These are phyloP conservation scores for Epichloe uncinata DNA, from an alignment of 2,329 filamentous ascomycete genomes.

Conservation along the genomic window DNA sequence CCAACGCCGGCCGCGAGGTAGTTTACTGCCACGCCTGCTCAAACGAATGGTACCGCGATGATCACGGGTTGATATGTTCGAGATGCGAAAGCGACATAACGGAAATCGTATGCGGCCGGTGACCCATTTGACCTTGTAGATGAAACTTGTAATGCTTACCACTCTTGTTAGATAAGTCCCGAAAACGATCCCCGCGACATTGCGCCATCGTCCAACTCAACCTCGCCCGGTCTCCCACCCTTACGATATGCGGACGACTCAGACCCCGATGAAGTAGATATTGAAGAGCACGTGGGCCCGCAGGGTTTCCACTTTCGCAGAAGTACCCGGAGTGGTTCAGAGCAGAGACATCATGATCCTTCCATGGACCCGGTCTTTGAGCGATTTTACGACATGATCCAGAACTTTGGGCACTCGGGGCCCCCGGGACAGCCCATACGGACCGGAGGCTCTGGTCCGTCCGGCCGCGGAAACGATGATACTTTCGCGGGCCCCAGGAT, in stretches of 20 bases:
- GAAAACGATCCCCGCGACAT: conserved; percentile 49
- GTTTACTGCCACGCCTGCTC: conserved; percentile 77
- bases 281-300: conserved; percentile 37
- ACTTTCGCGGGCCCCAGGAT: conserved; percentile 11
- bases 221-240: conserved; percentile 17
- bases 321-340: conserved; percentile 17
- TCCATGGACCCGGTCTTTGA: conserved; percentile 24
- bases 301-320: conserved; percentile 28
- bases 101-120: conserved; percentile 60
- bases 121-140: background rate
- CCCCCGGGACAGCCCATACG: background rate
- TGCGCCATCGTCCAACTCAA: conserved; percentile 16
- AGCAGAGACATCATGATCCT: conserved; percentile 17
- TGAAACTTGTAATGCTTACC: conserved; percentile 7
- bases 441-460: background rate
- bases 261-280: conserved; percentile 46
- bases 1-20: conserved; percentile 46
- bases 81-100: conserved; percentile 65
- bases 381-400: conserved; percentile 32
- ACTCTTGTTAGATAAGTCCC: conserved; percentile 30
- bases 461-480: background rate
- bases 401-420: conserved; percentile 17
- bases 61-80: conserved; percentile 58
- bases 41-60: conserved; percentile 67
- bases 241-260: conserved; percentile 28